A percentile compares a stretch with the other conserved stretches of the same genome.
phyloP scores from a whole-genome alignment of 768 basidiomycete genomes.

The Termitomyces sp. region DNA sequence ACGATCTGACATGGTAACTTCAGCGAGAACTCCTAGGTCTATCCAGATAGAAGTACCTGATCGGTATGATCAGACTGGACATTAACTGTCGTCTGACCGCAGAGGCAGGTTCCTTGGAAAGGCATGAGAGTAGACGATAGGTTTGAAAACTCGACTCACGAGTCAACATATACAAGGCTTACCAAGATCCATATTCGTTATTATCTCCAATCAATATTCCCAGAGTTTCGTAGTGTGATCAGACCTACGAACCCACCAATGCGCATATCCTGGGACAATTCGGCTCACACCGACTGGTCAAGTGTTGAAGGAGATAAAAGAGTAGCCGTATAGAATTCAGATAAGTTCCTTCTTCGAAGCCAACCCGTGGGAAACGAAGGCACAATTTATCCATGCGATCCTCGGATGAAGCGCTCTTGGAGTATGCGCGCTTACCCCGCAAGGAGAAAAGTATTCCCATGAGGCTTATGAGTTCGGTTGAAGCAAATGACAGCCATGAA shows the following conservation, averaged over 20 bases:
- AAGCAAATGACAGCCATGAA: too few relatives aligned
- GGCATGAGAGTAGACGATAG: conserved; percentile 12
- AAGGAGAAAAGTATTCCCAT: too few relatives aligned
- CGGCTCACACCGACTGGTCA: not conserved
- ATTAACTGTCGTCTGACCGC: conserved; percentile 24
- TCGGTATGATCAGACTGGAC: conserved; percentile 19
- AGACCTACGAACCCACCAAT: not conserved
- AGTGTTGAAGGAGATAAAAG: not conserved
- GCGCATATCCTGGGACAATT: not conserved
- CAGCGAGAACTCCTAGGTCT: not conserved
- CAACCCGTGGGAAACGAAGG: not conserved
- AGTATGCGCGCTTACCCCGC: too few relatives aligned
- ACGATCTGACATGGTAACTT: conserved; percentile 17
- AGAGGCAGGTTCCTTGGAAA: conserved; percentile 25
- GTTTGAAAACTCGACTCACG: not conserved
- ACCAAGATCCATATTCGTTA: not conserved
- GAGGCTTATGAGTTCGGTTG: too few relatives aligned
- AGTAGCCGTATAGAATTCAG: not conserved
- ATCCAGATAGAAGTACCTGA: conserved; percentile 16
- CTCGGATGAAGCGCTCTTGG: too few relatives aligned
- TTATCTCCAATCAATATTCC: not conserved
- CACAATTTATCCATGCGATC: too few relatives aligned
- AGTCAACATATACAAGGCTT: not conserved
- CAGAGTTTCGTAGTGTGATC: not conserved
- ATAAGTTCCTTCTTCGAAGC: not conserved